These are phyloP conservation scores for Artemisia argyi DNA, from an alignment of 129 eudicot species.

Conservation along the genomic window DNA sequence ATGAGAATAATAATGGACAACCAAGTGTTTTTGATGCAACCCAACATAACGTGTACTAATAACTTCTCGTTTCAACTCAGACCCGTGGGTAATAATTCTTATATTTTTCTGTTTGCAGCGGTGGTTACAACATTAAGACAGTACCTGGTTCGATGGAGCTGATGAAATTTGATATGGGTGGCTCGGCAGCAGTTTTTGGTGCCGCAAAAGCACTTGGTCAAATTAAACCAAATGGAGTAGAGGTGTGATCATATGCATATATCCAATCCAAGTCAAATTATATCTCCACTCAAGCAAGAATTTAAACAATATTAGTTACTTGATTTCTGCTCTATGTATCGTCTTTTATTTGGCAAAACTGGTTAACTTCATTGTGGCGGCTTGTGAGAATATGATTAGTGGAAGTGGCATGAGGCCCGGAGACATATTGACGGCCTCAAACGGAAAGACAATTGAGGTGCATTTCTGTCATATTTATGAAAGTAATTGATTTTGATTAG, in stretches of 20 bases:
- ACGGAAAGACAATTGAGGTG: constrained; percentile 99
- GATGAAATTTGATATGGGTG: constrained; percentile 98
- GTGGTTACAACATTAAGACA: too few relatives aligned
- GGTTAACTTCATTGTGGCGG: constrained; percentile 97
- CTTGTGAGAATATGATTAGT: constrained; percentile 99
- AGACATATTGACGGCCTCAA: constrained; percentile 89
- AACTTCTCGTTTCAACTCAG: too few relatives aligned
- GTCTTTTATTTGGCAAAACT: constrained; percentile 23
- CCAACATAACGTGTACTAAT: too few relatives aligned
- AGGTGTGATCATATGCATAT: constrained; percentile 43
- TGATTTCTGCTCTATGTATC: background rate
- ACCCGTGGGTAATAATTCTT: too few relatives aligned
- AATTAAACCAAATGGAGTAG: constrained; percentile 91
- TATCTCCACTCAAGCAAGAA: background rate
- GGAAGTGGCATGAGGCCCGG: constrained; percentile 99
- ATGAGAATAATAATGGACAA: too few relatives aligned
- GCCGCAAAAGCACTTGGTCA: constrained; percentile 99
- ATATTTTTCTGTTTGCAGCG: too few relatives aligned
- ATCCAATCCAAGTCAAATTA: background rate
- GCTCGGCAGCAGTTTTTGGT: constrained; percentile 95
- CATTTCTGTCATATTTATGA: background rate
- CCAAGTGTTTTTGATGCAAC: too few relatives aligned
- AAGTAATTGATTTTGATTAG: background rate
- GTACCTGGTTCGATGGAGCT: constrained; percentile 53
- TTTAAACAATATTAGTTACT: too few relatives aligned